Evolutionary conservation across 2,329 filamentous ascomycete species (phyloP).

Genomic region (Rhinocladiella mackenziei): DNA sequence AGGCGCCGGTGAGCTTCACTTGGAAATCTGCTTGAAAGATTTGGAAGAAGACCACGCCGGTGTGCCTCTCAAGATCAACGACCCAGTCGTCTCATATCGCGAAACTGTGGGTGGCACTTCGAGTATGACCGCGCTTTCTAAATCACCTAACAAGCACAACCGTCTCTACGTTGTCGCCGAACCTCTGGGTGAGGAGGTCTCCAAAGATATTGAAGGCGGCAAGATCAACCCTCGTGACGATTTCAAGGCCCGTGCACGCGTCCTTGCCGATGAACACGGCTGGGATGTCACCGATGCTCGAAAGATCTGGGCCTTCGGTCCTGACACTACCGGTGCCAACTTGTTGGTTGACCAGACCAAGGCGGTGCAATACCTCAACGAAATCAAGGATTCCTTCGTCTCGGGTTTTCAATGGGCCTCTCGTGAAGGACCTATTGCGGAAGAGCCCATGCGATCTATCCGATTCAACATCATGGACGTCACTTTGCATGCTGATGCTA

Average conservation of each 20-base stretch:
- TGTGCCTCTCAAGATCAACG: slow-evolving; percentile 95
- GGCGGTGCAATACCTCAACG: slow-evolving; percentile 99
- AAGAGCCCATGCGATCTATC: slow-evolving; percentile 95
- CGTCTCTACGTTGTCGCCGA: slow-evolving; percentile 94
- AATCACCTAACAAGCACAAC: slow-evolving; percentile 99
- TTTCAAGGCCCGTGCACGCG: slow-evolving; percentile 96
- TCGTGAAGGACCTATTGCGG: slow-evolving; percentile 92
- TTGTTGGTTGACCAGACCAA: slow-evolving; percentile 99
- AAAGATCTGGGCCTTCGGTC: slow-evolving; percentile 99
- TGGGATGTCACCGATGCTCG: slow-evolving; percentile 99
- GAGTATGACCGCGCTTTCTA: slow-evolving; percentile 94
- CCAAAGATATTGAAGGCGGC: slow-evolving; percentile 82
- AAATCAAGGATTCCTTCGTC: slow-evolving; percentile 99
- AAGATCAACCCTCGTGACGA: slow-evolving; percentile 95
- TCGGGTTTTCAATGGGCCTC: slow-evolving; percentile 99
- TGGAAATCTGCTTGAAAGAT: slow-evolving; percentile 99
- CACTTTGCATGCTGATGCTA: slow-evolving; percentile 98
- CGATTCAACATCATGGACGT: slow-evolving; percentile 99
- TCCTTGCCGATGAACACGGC: slow-evolving; percentile 92
- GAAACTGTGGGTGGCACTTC: slow-evolving; percentile 84
- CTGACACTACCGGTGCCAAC: slow-evolving; percentile 96
- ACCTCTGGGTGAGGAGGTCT: slow-evolving; percentile 87
- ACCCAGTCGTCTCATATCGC: slow-evolving; percentile 98
- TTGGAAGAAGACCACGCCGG: slow-evolving; percentile 98
- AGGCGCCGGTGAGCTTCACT: slow-evolving; percentile 97